Evolutionary conservation across 306 rosid genomes (phyloP), one percentile per base, ranked within the genome.

Genomic region (Geum urbanum): DNA sequence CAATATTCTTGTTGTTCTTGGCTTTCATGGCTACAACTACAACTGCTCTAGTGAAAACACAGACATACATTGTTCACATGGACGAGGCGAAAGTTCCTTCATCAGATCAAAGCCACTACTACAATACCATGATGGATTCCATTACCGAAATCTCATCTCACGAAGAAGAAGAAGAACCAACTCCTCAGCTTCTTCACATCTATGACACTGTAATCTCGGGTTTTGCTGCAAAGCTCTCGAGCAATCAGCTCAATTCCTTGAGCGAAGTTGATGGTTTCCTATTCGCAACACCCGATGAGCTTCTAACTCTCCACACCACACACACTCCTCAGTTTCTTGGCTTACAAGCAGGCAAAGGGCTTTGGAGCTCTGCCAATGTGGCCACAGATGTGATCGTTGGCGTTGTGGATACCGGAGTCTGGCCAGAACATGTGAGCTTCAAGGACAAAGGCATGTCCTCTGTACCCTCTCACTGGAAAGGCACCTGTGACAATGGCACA

Each of bases 391-490:
- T 85, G 35, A 87, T 89, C 27, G 73, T 89, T 19, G 92, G 91
- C 8, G 52, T 87, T 22, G 74, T 89, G 15, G 96, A 89, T 56
- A 78, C 96, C 0, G 92, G 92, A 35, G 80, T 89, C 48, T 89
- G 96, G 96, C 96, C 96, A 1, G 92, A 89, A 49, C 92, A 89
- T 18, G 37, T 75, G 7, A 89, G 96, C 72, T 89, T 89, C 67
- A 66, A 56, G 46, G 92, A 87, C 64, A 41, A 80, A 5, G 85
- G 84, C 35, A 50, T 87, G 54, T 35, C 89, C 72, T 14, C 52
- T 2, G 72, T 84, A 40, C 96, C 96, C 11, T 32, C 67, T 71
- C 76, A 47, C 9, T 90, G 92, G 96, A 90, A 85, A 79, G 96
- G 92, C 62, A 45, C 71, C 44, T 90, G 92, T 69, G 80, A 87